A percentile compares a stretch with the other conserved stretches of the same genome.
Evolutionary conservation across 2,329 filamentous ascomycete species (phyloP).

Genomic region (Graphiopsis chlorocephala): DNA sequence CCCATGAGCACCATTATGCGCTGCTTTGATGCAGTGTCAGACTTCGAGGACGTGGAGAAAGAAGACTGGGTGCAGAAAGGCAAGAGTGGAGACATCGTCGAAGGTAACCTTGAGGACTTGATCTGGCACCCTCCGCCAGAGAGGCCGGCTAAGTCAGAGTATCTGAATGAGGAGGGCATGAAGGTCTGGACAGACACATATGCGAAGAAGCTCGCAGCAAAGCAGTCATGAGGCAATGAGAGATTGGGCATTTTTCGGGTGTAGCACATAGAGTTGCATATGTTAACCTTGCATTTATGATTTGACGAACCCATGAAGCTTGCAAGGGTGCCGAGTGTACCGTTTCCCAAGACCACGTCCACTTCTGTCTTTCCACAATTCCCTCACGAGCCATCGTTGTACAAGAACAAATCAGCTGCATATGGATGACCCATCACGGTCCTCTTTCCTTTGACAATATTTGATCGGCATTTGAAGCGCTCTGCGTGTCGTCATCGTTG

Average conservation of each 20-base stretch:
- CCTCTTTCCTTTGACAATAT: background rate
- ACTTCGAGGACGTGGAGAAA: conserved; percentile 26
- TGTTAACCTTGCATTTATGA: too few species aligned
- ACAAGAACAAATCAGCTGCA: background rate
- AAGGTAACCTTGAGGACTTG: conserved; percentile 28
- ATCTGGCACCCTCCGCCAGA: conserved; percentile 26
- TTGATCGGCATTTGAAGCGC: conserved; percentile 10
- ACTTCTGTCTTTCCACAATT: background rate
- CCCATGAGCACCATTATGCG: conserved; percentile 41
- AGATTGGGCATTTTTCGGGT: background rate
- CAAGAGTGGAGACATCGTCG: conserved; percentile 29
- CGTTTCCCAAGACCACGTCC: background rate
- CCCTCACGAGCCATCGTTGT: background rate
- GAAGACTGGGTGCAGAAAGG: conserved; percentile 27
- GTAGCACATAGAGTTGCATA: background rate
- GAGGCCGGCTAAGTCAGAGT: conserved; percentile 20
- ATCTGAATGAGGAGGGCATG: conserved; percentile 23
- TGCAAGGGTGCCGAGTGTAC: too few species aligned
- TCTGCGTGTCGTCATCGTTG: conserved; percentile 8
- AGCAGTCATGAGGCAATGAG: conserved; percentile 25
- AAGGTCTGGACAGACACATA: conserved; percentile 31
- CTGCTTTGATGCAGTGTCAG: conserved; percentile 38
- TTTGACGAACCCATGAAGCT: too few species aligned
- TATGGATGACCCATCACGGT: background rate
- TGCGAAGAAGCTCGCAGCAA: conserved; percentile 19